These are phyloP conservation scores for Phytophthora meadii DNA, from an alignment of 352 stramenopile genomes.

Conservation along the genomic window DNA sequence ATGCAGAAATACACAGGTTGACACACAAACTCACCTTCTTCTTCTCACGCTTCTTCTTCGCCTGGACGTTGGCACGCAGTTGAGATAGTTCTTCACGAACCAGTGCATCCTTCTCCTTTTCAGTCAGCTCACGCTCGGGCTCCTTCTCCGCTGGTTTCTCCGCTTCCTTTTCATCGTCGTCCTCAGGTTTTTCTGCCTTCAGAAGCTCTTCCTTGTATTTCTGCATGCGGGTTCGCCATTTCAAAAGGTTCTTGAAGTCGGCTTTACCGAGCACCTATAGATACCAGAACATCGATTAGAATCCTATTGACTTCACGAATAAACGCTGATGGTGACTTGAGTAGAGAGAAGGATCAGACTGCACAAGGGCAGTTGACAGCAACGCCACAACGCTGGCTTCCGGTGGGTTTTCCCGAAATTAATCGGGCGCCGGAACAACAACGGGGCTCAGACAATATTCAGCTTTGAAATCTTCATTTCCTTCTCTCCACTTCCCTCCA, in stretches of 20 bases:
- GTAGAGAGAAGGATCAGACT: conserved; percentile 71
- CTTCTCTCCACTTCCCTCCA: conserved; percentile 26
- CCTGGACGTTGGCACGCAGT: conserved; percentile 71
- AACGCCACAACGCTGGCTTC: conserved; percentile 81
- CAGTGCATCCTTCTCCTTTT: conserved; percentile 83
- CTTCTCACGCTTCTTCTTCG: conserved; percentile 92
- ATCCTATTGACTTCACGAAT: neutral
- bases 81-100: conserved; percentile 88
- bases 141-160: conserved; percentile 42
- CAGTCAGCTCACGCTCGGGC: conserved; percentile 65
- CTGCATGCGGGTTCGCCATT: conserved; percentile 96
- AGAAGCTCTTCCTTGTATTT: conserved; percentile 87
- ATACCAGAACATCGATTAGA: conserved; percentile 8
- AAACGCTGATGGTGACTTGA: neutral
- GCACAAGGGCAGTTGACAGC: conserved; percentile 70
- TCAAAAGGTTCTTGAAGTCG: conserved; percentile 98
- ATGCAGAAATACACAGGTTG: conserved; percentile 27
- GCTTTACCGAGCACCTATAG: conserved; percentile 95
- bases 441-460: conserved; percentile 80
- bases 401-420: conserved; percentile 91
- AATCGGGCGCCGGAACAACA: conserved; percentile 91
- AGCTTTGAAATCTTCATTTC: conserved; percentile 84
- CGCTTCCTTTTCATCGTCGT: conserved; percentile 50
- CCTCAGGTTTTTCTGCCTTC: conserved; percentile 58
- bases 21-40: conserved; percentile 78